Percentiles rank a stretch among this genome's conserved stretches.
Evolutionary conservation across 495 filamentous ascomycete genomes (phyloP).

Genomic region (Penicillium crystallinum): DNA sequence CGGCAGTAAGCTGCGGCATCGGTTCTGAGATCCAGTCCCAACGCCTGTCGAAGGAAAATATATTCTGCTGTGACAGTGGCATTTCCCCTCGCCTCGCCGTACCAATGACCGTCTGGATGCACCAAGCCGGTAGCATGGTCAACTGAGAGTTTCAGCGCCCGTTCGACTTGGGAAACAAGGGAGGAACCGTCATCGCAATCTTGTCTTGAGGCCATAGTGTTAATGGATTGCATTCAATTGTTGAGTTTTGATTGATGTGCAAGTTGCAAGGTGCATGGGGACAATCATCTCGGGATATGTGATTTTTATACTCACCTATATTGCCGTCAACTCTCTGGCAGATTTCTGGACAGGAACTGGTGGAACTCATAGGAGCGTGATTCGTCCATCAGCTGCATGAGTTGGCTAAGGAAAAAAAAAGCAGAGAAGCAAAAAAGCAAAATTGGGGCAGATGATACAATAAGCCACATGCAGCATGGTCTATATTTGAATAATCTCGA

Average conservation of each 20-base stretch:
- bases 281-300: not conserved
- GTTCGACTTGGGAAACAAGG: not conserved
- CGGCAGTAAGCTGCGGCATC: conserved; percentile 9
- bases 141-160: not conserved
- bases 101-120: conserved; percentile 35
- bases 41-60: conserved; percentile 27
- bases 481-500: too few relatives aligned
- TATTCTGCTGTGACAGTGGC: conserved; percentile 35
- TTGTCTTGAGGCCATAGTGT: not conserved
- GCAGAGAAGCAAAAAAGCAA: too few relatives aligned
- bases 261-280: not conserved
- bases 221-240: not conserved
- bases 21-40: conserved; percentile 16
- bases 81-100: conserved; percentile 29
- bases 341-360: too few relatives aligned
- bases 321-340: too few relatives aligned
- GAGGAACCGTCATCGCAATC: not conserved
- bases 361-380: too few relatives aligned
- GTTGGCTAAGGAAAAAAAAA: too few relatives aligned
- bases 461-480: too few relatives aligned
- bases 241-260: not conserved
- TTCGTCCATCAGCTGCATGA: too few relatives aligned
- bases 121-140: not conserved
- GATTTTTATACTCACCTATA: not conserved
- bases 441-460: too few relatives aligned